Base-by-base conservation (phyloP, 345 rosid genomes). In the Atalantia buxifolia region DNA sequence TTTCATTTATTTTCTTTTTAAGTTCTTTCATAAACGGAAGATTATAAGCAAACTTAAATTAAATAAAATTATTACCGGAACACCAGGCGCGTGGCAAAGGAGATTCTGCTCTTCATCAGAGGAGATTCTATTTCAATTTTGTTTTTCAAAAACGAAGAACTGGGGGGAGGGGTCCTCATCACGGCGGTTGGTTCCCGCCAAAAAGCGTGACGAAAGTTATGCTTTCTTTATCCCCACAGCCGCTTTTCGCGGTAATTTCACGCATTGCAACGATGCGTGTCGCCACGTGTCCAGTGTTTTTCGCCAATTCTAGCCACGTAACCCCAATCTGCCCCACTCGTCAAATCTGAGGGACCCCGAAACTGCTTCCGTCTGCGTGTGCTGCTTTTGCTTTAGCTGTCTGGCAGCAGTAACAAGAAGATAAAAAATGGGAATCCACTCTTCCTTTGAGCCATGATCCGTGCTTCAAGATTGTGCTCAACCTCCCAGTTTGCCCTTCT, bases 231-330 rank as follows among this genome's bases (percentile, higher is more conserved):
- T 7, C 65, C 9, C 38, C 31, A 3, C 22, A 35, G 13, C 48
- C 42, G 8, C 36, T 16, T 28, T 19, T 55, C 35, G 60, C 69
- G 71, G 61, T n/a, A 75, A 22, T 74, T 50, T 66, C 71, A 76
- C 50, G 50, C 63, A 14, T 14, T 7, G 14, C 35, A 2, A 7
- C 21, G 3, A 12, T 5, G 50, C 62, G 4, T 65, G 4, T 35
- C 45, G 85, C 80, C 82, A 80, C 78, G 80, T 75, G 83, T 77
- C 64, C 59, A 1, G 10, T 1, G 14, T 38, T 38, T 22, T 35
- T 69, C 76, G 81, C 75, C 24, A 24, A 10, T 28, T 72, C 24
- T 40, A 36, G 82, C 85, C 85, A 80, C 85, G 81, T 66, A 66
- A 31, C 69, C 66, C 22, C 48, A 0, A 35, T 10, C 59, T 6